Conservation (phyloP, 306 rosid species). For the Aeschynomene evenia region DNA sequence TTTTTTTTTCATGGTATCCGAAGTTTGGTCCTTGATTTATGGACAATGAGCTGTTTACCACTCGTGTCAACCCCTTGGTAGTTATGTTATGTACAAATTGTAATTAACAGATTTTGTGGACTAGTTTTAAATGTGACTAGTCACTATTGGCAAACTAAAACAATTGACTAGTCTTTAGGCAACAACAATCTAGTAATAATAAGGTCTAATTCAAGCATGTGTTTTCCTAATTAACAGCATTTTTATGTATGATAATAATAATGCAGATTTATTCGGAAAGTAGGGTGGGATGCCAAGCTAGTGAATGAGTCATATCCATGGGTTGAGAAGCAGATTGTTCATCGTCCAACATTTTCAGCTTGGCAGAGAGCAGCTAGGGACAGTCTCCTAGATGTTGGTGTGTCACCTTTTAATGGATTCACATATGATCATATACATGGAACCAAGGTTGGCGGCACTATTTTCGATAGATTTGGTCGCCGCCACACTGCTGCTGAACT, state of each 20-base stretch:
- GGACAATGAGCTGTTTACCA: too few relatives aligned
- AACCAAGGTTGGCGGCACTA: slow-evolving; percentile 89
- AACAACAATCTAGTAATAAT: background rate
- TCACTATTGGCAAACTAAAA: too few relatives aligned
- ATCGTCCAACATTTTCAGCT: slow-evolving; percentile 46
- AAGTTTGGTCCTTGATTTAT: too few relatives aligned
- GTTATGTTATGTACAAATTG: too few relatives aligned
- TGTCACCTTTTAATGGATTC: slow-evolving; percentile 81
- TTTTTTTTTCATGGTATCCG: too few relatives aligned
- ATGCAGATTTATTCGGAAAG: slow-evolving; percentile 58
- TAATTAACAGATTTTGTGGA: too few relatives aligned
- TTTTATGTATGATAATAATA: background rate
- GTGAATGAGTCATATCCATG: slow-evolving; percentile 71
- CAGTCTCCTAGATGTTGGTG: slow-evolving; percentile 65
- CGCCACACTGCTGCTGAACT: slow-evolving; percentile 84
- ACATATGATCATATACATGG: slow-evolving; percentile 77
- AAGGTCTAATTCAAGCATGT: background rate
- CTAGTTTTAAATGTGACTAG: too few relatives aligned
- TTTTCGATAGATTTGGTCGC: slow-evolving; percentile 68
- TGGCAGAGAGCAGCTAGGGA: slow-evolving; percentile 67
- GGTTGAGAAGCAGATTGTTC: slow-evolving; percentile 79
- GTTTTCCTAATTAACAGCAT: background rate
- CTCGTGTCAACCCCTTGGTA: too few relatives aligned
- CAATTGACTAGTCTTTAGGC: background rate
- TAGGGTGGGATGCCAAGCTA: slow-evolving; percentile 64